Evolutionary conservation across 257 asterid genomes (phyloP), one percentile per base, ranked within the genome.

Genomic region (Echium plantagineum): DNA sequence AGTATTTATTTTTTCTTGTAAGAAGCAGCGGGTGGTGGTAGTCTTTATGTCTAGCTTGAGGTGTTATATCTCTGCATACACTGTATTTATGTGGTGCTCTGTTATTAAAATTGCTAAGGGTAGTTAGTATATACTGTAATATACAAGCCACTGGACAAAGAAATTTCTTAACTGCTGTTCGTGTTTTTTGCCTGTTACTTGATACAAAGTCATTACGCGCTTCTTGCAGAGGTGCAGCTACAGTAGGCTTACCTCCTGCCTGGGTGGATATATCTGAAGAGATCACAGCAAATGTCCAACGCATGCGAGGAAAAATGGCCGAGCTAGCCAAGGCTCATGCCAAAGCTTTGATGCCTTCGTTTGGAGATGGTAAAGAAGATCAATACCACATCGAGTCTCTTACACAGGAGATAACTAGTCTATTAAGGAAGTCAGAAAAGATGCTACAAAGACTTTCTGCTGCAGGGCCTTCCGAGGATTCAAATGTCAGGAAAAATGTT

Each of bases 251-350:
- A 69, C 98, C 96, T 17, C 98, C 98, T 68, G 95, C 94, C 51
- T 91, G 98, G 96, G 98, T 91, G 68, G 96, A 91, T 73, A 76
- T 91, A 57, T 91, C 95, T 55, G 98, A 91, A 80, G 98, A 91
- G 75, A 82, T 91, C 66, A 71, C 95, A 30, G 80, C 78, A 63
- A 82, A 88, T 74, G 78, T 91, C 76, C 94, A 88, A 74, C 89
- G 80, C 60, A 82, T 72, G 47, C 78, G 94, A 65, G 78, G 72
- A 55, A 88, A 81, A 80, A 88, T 91, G 94, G 80, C 76, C 54
- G 95, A 88, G 79, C 80, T 91, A 63, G 83, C 90, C 62, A 91
- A 88, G 77, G 94, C 98, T 75, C 98, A 91, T 77, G 96, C 95
- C 52, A 89, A 91, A 78, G 98, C 98, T 75, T 84, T 91, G 71